phyloP scores from a whole-genome alignment of 352 stramenopile genomes.

The Phytopythium chamaehyphon region DNA sequence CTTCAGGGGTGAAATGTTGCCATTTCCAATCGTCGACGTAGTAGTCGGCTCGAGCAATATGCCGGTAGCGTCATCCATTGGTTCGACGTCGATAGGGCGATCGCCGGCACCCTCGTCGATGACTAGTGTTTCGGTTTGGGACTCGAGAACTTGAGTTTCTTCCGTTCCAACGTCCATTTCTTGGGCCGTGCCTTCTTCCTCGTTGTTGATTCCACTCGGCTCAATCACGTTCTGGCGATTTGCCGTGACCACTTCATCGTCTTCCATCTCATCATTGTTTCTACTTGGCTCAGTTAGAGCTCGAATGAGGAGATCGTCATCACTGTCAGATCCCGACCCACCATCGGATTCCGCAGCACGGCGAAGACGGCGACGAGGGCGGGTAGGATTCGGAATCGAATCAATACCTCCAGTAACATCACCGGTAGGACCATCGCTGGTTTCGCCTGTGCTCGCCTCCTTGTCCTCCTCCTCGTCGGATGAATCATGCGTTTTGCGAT shows the following conservation, averaged over 20 bases:
- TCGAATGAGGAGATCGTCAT: slow-evolving; percentile 36
- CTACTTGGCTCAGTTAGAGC: neutral
- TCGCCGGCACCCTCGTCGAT: no score
- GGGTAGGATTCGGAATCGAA: slow-evolving; percentile 1
- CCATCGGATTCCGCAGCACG: slow-evolving; percentile 36
- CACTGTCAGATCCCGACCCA: slow-evolving; percentile 26
- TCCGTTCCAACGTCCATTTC: neutral
- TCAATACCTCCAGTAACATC: slow-evolving; percentile 4
- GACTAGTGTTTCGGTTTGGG: no score
- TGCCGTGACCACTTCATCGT: no score
- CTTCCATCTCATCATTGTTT: no score
- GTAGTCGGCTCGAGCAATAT: neutral
- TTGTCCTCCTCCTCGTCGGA: slow-evolving; percentile 55
- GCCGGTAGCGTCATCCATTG: no score
- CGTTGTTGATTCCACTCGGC: neutral
- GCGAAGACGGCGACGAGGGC: slow-evolving; percentile 40
- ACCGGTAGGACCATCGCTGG: slow-evolving; percentile 7
- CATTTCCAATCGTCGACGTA: neutral
- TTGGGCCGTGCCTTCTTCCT: no score
- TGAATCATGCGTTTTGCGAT: slow-evolving; percentile 66
- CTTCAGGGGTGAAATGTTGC: no score
- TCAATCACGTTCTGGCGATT: no score
- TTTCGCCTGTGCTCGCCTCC: slow-evolving; percentile 21
- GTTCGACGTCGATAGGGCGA: no score
- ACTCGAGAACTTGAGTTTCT: neutral